Base-by-base conservation (phyloP, 148 eudicot species). In the Rhododendron ferrugineum region DNA sequence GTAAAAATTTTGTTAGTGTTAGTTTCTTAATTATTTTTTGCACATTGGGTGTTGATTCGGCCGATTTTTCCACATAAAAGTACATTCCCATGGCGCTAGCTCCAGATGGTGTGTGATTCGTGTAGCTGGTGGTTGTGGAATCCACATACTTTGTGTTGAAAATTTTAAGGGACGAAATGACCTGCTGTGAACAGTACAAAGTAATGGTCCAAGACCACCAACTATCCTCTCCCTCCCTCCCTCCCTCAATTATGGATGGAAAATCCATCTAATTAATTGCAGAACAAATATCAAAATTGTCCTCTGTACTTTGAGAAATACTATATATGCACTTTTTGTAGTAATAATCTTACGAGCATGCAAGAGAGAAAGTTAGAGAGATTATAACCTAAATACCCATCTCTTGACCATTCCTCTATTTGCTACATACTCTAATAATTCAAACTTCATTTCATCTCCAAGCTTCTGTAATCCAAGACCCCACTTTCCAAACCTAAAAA, bases 401-500 rank as follows among this genome's bases (percentile, higher is more conserved):
- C 64, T 58, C 54, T 50, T 50, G 54, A 10, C 54, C 54, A 13
- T 50, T 50, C 54, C 14, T 50, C 54, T 50, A 50, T 50, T 50
- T 50, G 54, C 54, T 50, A 50, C 13, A 47, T 10, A 8, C 11
- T 47, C 11, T 47, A 47, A 13, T 23, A 32, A 11, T 5, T n/a
- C 6, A 85, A 42, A 5, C 81, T 30, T 90, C 86, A 95, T 79
- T 91, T 95, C 97, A 94, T 94, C 85, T 95, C 95, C 92, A 94
- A 90, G 80, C 94, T 90, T 91, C 97, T 94, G 50, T 86, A 94
- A 78, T 95, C 97, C 90, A 93, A 88, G 77, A 87, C 90, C 84
- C 85, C 92, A 89, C 79, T 84, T 85, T 93, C 94, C 89, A 95
- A 86, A 60, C 98, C 95, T 83, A 93, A 89, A 87, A 96, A 94